Percentiles rank a stretch among this genome's conserved stretches.
Conservation (phyloP, 129 eudicot species). For the Escallonia herrerae region DNA sequence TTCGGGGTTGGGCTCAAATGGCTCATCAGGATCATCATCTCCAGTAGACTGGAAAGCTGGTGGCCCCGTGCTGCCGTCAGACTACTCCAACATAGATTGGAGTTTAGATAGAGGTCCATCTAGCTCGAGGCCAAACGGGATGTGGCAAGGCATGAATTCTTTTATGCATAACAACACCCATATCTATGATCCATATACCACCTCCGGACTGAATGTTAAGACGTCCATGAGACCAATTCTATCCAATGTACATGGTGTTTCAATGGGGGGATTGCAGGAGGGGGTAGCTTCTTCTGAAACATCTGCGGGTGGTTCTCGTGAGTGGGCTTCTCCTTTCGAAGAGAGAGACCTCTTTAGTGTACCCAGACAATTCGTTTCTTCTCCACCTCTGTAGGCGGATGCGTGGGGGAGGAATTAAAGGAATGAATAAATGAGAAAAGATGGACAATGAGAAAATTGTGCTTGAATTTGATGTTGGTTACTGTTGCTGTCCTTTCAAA, state of each 20-base stretch:
- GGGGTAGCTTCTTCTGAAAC: slow-evolving; percentile 34
- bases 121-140: slow-evolving; percentile 34
- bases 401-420: slow-evolving; percentile 11
- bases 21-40: slow-evolving; percentile 63
- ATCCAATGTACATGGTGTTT: slow-evolving; percentile 28
- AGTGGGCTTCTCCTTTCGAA: slow-evolving; percentile 93
- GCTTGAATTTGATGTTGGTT: slow-evolving; percentile 57
- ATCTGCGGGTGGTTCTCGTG: slow-evolving; percentile 55
- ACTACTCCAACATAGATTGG: slow-evolving; percentile 87
- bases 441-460: slow-evolving; percentile 26
- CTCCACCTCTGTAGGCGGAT: slow-evolving; percentile 59
- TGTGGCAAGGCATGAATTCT: slow-evolving; percentile 36
- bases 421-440: slow-evolving; percentile 20
- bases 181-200: slow-evolving; percentile 23
- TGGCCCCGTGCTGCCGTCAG: slow-evolving; percentile 48
- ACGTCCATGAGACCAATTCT: slow-evolving; percentile 42
- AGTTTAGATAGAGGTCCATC: slow-evolving; percentile 49
- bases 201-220: slow-evolving; percentile 36
- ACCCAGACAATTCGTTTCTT: slow-evolving; percentile 84
- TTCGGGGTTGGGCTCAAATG: slow-evolving; percentile 57
- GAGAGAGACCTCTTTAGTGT: slow-evolving; percentile 80
- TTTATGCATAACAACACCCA: slow-evolving; percentile 14
- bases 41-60: slow-evolving; percentile 77
- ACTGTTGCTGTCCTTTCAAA: slow-evolving; percentile 23
- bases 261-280: slow-evolving; percentile 32